Percentiles rank a stretch among this genome's conserved stretches.
These are phyloP conservation scores for Arachnopeziza araneosa DNA, from an alignment of 2,329 filamentous ascomycete species.

Conservation along the genomic window DNA sequence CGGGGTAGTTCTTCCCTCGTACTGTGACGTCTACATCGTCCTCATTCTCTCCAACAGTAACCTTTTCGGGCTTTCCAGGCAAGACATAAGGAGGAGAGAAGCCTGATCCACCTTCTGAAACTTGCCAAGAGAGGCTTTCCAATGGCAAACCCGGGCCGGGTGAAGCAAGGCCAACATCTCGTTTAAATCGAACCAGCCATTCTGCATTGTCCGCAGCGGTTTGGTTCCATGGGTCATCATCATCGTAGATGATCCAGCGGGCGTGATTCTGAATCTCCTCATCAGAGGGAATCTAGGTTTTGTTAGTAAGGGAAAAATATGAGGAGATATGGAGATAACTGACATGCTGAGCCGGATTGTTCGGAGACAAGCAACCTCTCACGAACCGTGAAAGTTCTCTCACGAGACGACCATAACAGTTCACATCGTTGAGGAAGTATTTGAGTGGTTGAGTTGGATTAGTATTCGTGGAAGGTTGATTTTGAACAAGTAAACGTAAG, in stretches of 20 bases:
- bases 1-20: conserved; percentile 35
- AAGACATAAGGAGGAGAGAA: conserved; percentile 49
- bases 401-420: conserved; percentile 53
- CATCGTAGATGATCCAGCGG: conserved; percentile 57
- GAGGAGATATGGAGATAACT: conserved; percentile 3
- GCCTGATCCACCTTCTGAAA: conserved; percentile 46
- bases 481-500: conserved; percentile 15
- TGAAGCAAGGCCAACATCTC: conserved; percentile 46
- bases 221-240: conserved; percentile 61
- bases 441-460: conserved; percentile 24
- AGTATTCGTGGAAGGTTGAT: conserved; percentile 26
- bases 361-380: conserved; percentile 47
- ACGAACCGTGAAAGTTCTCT: conserved; percentile 50
- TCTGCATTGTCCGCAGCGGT: conserved; percentile 59
- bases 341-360: conserved; percentile 52
- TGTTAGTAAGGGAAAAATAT: conserved; percentile 1
- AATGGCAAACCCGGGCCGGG: conserved; percentile 46
- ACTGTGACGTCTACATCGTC: conserved; percentile 28
- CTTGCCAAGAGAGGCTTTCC: conserved; percentile 39
- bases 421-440: conserved; percentile 53
- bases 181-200: conserved; percentile 59
- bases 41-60: conserved; percentile 25
- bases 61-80: conserved; percentile 35
- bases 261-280: conserved; percentile 60
- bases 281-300: conserved; percentile 42